Evolutionary conservation across 208 protist species (phyloP).

Genomic region (Tetramitus jugosus): DNA sequence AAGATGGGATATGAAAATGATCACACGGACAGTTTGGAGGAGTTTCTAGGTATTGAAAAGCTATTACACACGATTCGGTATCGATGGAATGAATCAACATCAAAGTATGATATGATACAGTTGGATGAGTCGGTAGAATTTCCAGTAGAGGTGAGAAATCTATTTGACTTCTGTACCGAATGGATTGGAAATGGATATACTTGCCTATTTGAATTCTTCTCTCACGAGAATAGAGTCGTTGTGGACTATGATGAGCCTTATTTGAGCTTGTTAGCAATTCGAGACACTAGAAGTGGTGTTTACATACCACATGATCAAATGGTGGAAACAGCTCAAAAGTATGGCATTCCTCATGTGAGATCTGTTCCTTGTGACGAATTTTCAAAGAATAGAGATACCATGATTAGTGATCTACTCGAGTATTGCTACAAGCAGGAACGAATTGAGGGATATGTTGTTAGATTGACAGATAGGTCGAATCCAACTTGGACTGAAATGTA

Average conservation of each 20-base stretch:
- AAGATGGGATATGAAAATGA: slow-evolving; percentile 18
- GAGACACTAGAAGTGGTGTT: not conserved
- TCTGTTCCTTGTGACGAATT: not conserved
- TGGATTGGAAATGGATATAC: not conserved
- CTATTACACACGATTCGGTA: not conserved
- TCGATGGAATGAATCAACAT: not conserved
- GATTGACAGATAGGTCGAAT: not conserved
- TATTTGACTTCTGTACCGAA: not conserved
- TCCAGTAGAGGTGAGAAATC: not conserved
- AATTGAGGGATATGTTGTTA: not conserved
- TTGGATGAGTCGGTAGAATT: not conserved
- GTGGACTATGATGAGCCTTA: slow-evolving; percentile 4
- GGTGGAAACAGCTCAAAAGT: not conserved
- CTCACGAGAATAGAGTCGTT: not conserved
- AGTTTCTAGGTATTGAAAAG: not conserved
- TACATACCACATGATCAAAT: not conserved
- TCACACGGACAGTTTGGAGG: not conserved
- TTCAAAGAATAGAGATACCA: not conserved
- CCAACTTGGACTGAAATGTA: slow-evolving; percentile 12
- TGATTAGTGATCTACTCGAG: slow-evolving; percentile 1
- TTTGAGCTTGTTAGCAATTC: not conserved
- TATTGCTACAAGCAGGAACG: too few species aligned
- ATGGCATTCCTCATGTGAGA: not conserved
- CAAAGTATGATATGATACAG: not conserved
- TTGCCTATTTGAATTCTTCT: slow-evolving; percentile 10